Evolutionary conservation across 306 rosid genomes (phyloP), one percentile per base, ranked within the genome.

Genomic region (Ceratonia siliqua): DNA sequence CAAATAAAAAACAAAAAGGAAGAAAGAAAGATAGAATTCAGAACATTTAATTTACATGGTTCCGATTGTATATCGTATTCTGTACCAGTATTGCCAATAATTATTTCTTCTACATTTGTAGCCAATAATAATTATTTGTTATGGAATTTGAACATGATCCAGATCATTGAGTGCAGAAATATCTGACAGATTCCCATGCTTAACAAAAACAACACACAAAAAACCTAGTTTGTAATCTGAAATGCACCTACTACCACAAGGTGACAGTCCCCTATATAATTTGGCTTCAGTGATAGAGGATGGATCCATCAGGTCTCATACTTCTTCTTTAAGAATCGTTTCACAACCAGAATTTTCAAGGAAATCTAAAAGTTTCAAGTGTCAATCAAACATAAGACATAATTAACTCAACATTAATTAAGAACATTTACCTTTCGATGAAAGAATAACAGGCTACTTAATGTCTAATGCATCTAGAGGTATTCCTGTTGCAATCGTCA

Each of bases 251-350:
- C 32, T 28, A 28, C 32, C 2, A 28, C 2, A 4, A 28, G 32
- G 32, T 28, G 32, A 28, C 2, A 28, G 4, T 4, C 32, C 32
- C 32, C 2, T 4, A 28, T 1, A 28, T 1, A 28, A 28, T 1
- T 85, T 95, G 92, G 87, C 86, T 81, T 79, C n/a, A n/a, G n/a
- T n/a, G n/a, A 89, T 57, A 57, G 86, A 83, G 74, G 89, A 81
- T 65, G 89, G 76, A 86, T 95, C 99, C 83, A 95, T 82, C 92
- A 95, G 89, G 81, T 95, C 99, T 78, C 70, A 87, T 58, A 95
- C 99, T 87, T 95, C 99, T 84, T 95, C 99, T 89, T 95, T 95
- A 53, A 95, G 90, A 89, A 95, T 90, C 99, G 92, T 46, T 68
- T 59, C 77, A 79, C 77, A 74, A 75, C n/a, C n/a, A n/a, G n/a